phyloP scores from a whole-genome alignment of 1,284 basidiomycete genomes.

The Leccinum subatratum region DNA sequence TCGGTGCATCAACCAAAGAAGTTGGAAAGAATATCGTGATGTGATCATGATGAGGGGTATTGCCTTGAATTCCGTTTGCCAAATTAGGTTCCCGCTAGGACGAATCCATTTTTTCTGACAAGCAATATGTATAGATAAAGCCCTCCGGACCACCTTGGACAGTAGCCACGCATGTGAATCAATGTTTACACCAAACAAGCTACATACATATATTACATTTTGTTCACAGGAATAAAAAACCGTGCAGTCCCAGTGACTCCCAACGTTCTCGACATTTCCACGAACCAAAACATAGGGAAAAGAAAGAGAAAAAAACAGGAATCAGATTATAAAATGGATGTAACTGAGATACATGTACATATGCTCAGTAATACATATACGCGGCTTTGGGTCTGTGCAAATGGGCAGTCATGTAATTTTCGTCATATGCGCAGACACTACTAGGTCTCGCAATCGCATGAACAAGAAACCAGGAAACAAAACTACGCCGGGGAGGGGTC shows the following conservation, averaged over 20 bases:
- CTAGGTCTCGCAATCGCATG: conserved; percentile 6
- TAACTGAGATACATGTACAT: conserved; percentile 29
- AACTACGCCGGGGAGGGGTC: conserved; percentile 28
- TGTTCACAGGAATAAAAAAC: neutral
- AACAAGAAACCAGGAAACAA: conserved; percentile 6
- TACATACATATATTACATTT: too few species aligned
- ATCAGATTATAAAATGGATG: conserved; percentile 21
- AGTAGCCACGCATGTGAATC: too few species aligned
- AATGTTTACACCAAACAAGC: too few species aligned
- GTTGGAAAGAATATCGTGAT: too few species aligned
- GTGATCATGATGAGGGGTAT: too few species aligned
- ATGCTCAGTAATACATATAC: conserved; percentile 31
- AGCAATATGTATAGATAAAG: too few species aligned
- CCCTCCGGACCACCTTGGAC: too few species aligned
- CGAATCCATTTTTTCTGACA: too few species aligned
- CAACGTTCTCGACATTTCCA: conserved; percentile 2
- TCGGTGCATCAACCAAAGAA: too few species aligned
- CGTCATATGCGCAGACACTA: conserved; percentile 16
- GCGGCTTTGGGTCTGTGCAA: conserved; percentile 18
- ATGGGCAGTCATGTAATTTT: conserved; percentile 24
- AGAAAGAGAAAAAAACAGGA: neutral
- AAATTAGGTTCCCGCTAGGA: too few species aligned
- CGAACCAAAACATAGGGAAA: neutral
- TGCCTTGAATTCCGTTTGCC: too few species aligned
- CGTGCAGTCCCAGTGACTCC: neutral